Base-by-base conservation (phyloP, 352 stramenopile genomes). In the Globisporangium heterothallicum region DNA sequence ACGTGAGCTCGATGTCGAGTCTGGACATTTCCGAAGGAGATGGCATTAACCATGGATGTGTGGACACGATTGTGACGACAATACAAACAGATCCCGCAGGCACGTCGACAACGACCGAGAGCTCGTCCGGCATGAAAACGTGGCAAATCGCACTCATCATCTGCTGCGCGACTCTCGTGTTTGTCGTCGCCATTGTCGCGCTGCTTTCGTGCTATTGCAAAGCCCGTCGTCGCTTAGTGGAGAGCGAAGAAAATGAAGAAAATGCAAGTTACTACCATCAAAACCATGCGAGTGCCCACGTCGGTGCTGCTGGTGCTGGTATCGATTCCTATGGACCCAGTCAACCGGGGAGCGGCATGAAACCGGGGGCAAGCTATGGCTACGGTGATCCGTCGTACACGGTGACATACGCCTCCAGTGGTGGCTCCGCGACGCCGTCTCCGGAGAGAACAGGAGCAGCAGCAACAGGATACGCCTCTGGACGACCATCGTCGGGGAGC, bases 61-160 rank as follows among this genome's bases (percentile, higher is more conserved):
- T n/a, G n/a, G n/a, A n/a, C n/a, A n/a, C n/a, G n/a, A n/a, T n/a
- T n/a, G n/a, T n/a, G n/a, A n/a, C n/a, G n/a, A n/a, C n/a, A n/a
- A 18, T 38, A 16, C 1, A 8, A 36, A 38, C 32, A 38, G 32
- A 38, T 14, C 19, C 29, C 8, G 32, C 46, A 34, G 21, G 29
- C 14, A 42, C 49, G 34, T 26, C 49, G 34, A 40, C 26, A 7
- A 41, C 0, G 24, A 48, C 6, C 25, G 32, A 6, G 30, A 73
- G 53, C 43, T 51, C 62, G 27, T 49, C 61, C 22, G 60, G 68
- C 6, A 56, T 83, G 27, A 54, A 67, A 32, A 78, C 61, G 45
- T 83, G 72, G 72, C 72, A 83, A 43, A 79, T 83, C 44, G 64
- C 64, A 35, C 48, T 83, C 12, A 83, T 83, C 52, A 83, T 83